These are phyloP conservation scores for Polytrichum commune DNA, from an alignment of 225 moss, liverwort and hornwort species.

Conservation along the genomic window DNA sequence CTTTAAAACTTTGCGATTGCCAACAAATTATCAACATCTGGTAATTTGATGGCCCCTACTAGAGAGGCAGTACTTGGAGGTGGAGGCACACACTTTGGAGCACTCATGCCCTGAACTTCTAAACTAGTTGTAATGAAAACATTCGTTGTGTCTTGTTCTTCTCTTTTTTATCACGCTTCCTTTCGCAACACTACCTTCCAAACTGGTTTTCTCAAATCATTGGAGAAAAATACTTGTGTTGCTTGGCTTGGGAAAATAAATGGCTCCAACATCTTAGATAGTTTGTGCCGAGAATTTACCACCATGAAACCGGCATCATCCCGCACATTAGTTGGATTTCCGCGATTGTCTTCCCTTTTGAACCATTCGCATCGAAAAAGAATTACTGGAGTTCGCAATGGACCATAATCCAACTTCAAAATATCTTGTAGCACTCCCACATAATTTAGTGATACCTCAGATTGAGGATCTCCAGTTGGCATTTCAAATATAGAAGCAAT, in stretches of 20 bases:
- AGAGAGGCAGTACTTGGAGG: no score
- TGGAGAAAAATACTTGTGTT: not conserved
- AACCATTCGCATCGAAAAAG: not conserved
- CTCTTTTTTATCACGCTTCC: not conserved
- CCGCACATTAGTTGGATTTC: no score
- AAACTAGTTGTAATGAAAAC: not conserved
- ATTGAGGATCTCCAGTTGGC: not conserved
- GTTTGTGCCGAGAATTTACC: not conserved
- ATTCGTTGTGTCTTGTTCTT: not conserved
- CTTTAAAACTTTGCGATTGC: no score
- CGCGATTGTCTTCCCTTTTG: not conserved
- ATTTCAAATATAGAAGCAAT: not conserved
- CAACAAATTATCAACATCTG: no score
- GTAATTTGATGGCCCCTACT: no score
- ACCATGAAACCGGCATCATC: no score
- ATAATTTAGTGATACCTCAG: not conserved
- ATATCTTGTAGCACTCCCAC: not conserved
- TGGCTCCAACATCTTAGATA: not conserved
- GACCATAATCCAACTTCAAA: not conserved
- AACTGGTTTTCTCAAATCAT: not conserved
- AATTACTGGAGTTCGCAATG: not conserved
- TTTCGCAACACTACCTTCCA: not conserved
- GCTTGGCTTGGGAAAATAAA: not conserved
- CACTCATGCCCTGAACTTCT: not conserved
- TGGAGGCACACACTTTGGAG: not conserved